phyloP scores from a whole-genome alignment of 1,139 yeast species.

The Saccharomyces hybrid region DNA sequence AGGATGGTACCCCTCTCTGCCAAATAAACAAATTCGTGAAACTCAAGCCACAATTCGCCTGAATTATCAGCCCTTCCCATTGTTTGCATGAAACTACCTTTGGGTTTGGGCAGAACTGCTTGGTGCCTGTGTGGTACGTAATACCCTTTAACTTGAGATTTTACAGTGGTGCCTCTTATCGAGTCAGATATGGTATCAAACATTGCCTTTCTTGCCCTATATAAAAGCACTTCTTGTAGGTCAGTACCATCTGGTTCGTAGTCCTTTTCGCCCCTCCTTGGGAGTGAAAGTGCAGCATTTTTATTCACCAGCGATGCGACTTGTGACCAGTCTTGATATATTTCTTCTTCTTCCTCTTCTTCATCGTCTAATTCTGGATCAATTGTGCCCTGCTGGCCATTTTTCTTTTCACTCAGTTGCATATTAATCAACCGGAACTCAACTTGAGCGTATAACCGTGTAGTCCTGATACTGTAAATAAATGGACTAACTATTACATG shows the following conservation, averaged over 20 bases:
- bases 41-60: slow-evolving; percentile 44
- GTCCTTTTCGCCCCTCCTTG: slow-evolving; percentile 76
- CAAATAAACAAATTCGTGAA: slow-evolving; percentile 67
- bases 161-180: slow-evolving; percentile 48
- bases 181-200: slow-evolving; percentile 53
- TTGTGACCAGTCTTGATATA: slow-evolving; percentile 60
- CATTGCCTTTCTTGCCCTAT: slow-evolving; percentile 61
- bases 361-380: background rate
- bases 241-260: slow-evolving; percentile 76
- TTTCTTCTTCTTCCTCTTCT: slow-evolving; percentile 47
- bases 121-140: slow-evolving; percentile 39
- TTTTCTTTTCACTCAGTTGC: background rate
- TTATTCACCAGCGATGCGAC: slow-evolving; percentile 24
- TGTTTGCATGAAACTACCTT: slow-evolving; percentile 68
- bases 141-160: slow-evolving; percentile 39
- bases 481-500: background rate
- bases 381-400: background rate
- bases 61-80: slow-evolving; percentile 53
- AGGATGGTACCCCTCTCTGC: slow-evolving; percentile 77
- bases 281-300: slow-evolving; percentile 33
- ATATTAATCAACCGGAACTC: background rate
- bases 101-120: slow-evolving; percentile 50
- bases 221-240: slow-evolving; percentile 46
- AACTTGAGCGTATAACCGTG: background rate
- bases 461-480: background rate